A percentile compares a stretch with the other conserved stretches of the same genome.
Conservation (phyloP, 2,329 filamentous ascomycete genomes). For the Lanzia echinophila region DNA sequence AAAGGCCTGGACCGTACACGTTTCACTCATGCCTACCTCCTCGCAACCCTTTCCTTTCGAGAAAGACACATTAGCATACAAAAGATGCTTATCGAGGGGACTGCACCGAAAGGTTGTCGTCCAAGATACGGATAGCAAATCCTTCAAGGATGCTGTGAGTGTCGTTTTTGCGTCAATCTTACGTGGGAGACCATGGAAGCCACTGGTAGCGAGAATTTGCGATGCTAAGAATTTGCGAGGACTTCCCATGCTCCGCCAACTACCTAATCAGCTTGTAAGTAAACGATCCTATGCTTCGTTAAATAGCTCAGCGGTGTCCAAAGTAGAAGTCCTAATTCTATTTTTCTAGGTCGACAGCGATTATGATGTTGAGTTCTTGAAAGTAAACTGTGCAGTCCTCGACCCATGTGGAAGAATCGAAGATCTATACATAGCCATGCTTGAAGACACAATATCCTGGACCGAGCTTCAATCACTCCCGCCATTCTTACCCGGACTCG, state of each 20-base stretch:
- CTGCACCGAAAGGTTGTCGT: conserved; percentile 52
- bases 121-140: conserved; percentile 41
- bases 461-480: conserved; percentile 39
- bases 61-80: conserved; percentile 54
- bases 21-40: conserved; percentile 49
- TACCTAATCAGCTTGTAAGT: conserved; percentile 39
- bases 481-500: conserved; percentile 45
- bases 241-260: conserved; percentile 51
- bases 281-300: not conserved
- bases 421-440: conserved; percentile 54
- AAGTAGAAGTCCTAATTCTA: not conserved
- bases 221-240: conserved; percentile 48
- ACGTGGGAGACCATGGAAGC: conserved; percentile 47
- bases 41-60: conserved; percentile 54
- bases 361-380: conserved; percentile 47
- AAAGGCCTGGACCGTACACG: conserved; percentile 50
- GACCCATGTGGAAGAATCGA: conserved; percentile 49
- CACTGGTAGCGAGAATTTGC: conserved; percentile 52
- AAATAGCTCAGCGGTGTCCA: not conserved
- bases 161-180: conserved; percentile 45
- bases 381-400: conserved; percentile 48
- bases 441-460: conserved; percentile 49
- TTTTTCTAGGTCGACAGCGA: conserved; percentile 7
- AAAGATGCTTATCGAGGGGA: conserved; percentile 52
- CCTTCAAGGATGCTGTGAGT: conserved; percentile 44